phyloP scores from a whole-genome alignment of 2,329 filamentous ascomycete species.

The Domatiomyces catenatus region DNA sequence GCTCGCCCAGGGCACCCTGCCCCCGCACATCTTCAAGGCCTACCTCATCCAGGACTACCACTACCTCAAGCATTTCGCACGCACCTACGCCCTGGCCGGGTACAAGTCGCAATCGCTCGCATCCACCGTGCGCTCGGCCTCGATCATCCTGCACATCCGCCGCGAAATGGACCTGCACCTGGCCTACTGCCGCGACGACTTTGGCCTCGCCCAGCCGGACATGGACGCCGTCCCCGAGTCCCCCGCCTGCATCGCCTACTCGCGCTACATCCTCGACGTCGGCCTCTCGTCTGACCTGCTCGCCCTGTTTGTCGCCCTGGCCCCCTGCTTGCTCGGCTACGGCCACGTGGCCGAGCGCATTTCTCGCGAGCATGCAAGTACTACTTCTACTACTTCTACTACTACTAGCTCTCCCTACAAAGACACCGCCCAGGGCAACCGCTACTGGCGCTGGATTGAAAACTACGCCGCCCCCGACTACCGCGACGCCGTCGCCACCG shows the following conservation, averaged over 20 bases:
- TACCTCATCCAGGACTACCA: constrained; percentile 90
- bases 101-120: constrained; percentile 67
- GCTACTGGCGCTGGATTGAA: constrained; percentile 81
- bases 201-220: constrained; percentile 58
- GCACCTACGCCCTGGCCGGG: constrained; percentile 68
- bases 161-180: constrained; percentile 70
- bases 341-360: constrained; percentile 61
- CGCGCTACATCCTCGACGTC: constrained; percentile 73
- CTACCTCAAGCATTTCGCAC: constrained; percentile 77
- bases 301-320: constrained; percentile 66
- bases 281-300: constrained; percentile 80
- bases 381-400: constrained; percentile 22
- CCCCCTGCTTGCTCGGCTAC: constrained; percentile 84
- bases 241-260: constrained; percentile 67
- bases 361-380: constrained; percentile 44
- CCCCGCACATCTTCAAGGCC: constrained; percentile 62
- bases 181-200: constrained; percentile 60
- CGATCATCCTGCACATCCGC: constrained; percentile 61
- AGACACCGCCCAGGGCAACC: constrained; percentile 39
- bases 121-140: constrained; percentile 53
- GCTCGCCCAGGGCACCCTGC: constrained; percentile 60
- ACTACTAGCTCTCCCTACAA: neutral
- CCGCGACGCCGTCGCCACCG: constrained; percentile 51
- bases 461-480: constrained; percentile 79
- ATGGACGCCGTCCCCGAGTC: constrained; percentile 58